phyloP scores from a whole-genome alignment of 108 stramenopile species.

The Cyclotella atomus region DNA sequence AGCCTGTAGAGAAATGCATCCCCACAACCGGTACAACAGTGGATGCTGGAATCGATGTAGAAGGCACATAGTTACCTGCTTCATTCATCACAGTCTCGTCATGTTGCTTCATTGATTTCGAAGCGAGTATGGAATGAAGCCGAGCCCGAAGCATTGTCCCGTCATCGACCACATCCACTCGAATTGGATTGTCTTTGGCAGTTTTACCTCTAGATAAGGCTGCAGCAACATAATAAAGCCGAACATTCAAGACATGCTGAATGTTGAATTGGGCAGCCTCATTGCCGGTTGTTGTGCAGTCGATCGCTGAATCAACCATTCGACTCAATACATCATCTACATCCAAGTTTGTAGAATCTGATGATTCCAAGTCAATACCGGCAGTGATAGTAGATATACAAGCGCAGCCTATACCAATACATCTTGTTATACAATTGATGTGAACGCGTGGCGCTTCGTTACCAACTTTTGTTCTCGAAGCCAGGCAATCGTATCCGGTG shows the following conservation, averaged over 20 bases:
- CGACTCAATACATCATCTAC: conserved; percentile 32
- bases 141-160: conserved; percentile 45
- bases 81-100: not conserved
- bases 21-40: conserved; percentile 60
- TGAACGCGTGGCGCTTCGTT: conserved; percentile 31
- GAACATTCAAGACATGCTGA: conserved; percentile 55
- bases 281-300: conserved; percentile 18
- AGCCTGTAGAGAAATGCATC: conserved; percentile 41
- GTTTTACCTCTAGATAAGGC: not conserved
- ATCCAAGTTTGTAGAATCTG: conserved; percentile 22
- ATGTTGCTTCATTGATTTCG: conserved; percentile 22
- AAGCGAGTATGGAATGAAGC: conserved; percentile 35
- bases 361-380: not conserved
- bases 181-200: not conserved
- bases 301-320: conserved; percentile 61
- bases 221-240: conserved; percentile 65
- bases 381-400: conserved; percentile 50
- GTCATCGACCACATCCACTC: conserved; percentile 39
- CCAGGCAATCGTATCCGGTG: conserved; percentile 54
- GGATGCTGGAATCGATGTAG: conserved; percentile 40
- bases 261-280: conserved; percentile 28
- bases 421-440: conserved; percentile 45
- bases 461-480: not conserved
- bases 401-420: conserved; percentile 51
- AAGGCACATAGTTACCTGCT: not conserved